Evolutionary conservation across 306 rosid species (phyloP).

Genomic region (Ochetophila trinervis): DNA sequence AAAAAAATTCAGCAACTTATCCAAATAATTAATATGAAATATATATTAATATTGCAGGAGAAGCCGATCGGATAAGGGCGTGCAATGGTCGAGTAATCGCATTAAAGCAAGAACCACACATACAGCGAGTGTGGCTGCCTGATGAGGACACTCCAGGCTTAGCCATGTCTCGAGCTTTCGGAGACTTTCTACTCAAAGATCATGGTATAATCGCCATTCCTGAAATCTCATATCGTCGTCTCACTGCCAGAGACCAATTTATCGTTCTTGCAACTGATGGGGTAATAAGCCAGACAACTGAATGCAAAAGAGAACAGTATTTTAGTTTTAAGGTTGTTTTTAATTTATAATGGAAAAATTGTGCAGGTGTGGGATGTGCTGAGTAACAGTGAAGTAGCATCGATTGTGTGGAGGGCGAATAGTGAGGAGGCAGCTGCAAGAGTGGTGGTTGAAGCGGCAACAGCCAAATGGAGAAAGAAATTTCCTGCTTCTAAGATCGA

Average conservation of each 20-base stretch:
- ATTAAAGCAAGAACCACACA: conserved; percentile 50
- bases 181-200: conserved; percentile 71
- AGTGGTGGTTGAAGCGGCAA: conserved; percentile 59
- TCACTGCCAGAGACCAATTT: conserved; percentile 49
- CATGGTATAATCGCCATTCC: conserved; percentile 66
- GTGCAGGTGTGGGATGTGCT: conserved; percentile 74
- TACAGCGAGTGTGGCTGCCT: conserved; percentile 68
- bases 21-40: too few relatives aligned
- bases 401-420: conserved; percentile 51
- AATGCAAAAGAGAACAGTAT: not conserved
- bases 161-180: conserved; percentile 84
- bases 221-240: conserved; percentile 39
- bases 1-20: too few relatives aligned
- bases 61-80: conserved; percentile 55
- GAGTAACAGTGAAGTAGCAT: conserved; percentile 50
- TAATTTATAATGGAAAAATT: not conserved
- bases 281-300: conserved; percentile 21
- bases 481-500: conserved; percentile 48
- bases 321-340: not conserved
- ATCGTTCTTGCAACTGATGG: conserved; percentile 72
- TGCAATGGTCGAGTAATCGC: conserved; percentile 62
- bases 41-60: conserved; percentile 31
- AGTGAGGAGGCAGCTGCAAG: conserved; percentile 54
- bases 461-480: conserved; percentile 47
- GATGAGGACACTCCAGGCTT: conserved; percentile 51